These are phyloP conservation scores for Conticribra weissflogii DNA, from an alignment of 108 stramenopile species.

Conservation along the genomic window DNA sequence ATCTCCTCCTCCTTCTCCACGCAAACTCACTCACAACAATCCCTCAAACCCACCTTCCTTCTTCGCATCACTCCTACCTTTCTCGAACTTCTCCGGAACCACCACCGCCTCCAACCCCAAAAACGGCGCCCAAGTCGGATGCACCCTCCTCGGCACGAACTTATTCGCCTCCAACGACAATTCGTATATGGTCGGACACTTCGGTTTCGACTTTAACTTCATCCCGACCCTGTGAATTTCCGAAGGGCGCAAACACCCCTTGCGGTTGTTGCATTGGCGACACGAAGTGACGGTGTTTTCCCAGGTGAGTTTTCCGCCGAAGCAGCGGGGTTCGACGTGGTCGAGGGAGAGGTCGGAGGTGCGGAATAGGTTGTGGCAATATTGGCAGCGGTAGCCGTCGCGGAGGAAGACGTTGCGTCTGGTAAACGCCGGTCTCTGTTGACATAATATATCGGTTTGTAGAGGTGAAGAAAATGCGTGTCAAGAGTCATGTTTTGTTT, in stretches of 20 bases:
- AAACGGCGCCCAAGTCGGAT: constrained; percentile 82
- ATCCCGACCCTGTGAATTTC: constrained; percentile 67
- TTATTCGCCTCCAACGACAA: constrained; percentile 63
- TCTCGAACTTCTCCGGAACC: too few species aligned
- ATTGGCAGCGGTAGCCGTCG: constrained; percentile 87
- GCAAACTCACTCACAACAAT: too few species aligned
- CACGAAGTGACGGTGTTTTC: constrained; percentile 86
- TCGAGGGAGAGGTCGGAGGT: constrained; percentile 81
- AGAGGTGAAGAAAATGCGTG: constrained; percentile 15
- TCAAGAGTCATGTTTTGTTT: too few species aligned
- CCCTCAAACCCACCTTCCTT: too few species aligned
- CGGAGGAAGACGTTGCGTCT: constrained; percentile 85
- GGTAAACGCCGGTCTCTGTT: constrained; percentile 73
- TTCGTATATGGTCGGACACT: constrained; percentile 65
- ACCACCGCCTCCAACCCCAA: constrained; percentile 45
- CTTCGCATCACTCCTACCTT: too few species aligned
- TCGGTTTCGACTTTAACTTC: constrained; percentile 56
- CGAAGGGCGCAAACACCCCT: constrained; percentile 61
- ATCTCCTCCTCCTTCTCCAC: too few species aligned
- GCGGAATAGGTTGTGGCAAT: constrained; percentile 69
- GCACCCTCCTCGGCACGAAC: constrained; percentile 78
- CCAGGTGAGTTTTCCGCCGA: constrained; percentile 76
- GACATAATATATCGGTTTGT: not conserved
- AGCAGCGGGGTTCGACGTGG: constrained; percentile 76
- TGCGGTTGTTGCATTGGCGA: constrained; percentile 77